These are phyloP conservation scores for Zychaea mexicana DNA, from an alignment of 371 early-diverging fungal genomes.

Conservation along the genomic window DNA sequence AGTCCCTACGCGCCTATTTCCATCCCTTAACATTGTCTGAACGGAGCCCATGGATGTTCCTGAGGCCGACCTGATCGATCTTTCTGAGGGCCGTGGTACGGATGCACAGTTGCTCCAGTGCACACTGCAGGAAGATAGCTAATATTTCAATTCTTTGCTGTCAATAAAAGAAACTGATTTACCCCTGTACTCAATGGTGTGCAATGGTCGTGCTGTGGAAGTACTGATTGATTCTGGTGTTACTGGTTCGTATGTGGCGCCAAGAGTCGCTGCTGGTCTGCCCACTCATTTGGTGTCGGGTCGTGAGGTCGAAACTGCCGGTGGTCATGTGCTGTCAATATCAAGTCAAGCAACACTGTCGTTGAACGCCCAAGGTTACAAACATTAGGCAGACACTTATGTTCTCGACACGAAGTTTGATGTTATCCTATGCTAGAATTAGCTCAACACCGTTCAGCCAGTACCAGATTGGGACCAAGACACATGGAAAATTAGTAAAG, in stretches of 20 bases:
- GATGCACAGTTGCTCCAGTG: neutral
- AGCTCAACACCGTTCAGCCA: too few species aligned
- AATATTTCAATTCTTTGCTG: neutral
- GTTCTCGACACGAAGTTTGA: conserved; percentile 9
- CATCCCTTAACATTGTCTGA: neutral
- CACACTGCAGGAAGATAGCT: neutral
- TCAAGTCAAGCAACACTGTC: neutral
- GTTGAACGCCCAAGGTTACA: neutral
- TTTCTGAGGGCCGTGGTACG: neutral
- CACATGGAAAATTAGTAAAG: too few species aligned
- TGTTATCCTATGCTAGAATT: conserved; percentile 2
- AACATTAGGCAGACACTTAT: neutral
- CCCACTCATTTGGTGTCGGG: too few species aligned
- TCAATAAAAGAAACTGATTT: conserved; percentile 5
- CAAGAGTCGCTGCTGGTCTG: too few species aligned
- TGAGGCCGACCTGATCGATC: neutral
- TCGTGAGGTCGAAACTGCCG: too few species aligned
- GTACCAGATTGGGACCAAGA: too few species aligned
- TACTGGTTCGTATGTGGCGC: too few species aligned
- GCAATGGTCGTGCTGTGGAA: neutral
- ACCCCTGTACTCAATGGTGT: conserved; percentile 1
- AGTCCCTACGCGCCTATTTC: neutral
- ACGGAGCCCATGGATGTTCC: neutral
- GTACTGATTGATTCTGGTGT: too few species aligned
- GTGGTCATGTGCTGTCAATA: too few species aligned